Evolutionary conservation across 129 eudicot genomes (phyloP), one percentile per base, ranked within the genome.

Genomic region (Centrapalus pauciflorus): DNA sequence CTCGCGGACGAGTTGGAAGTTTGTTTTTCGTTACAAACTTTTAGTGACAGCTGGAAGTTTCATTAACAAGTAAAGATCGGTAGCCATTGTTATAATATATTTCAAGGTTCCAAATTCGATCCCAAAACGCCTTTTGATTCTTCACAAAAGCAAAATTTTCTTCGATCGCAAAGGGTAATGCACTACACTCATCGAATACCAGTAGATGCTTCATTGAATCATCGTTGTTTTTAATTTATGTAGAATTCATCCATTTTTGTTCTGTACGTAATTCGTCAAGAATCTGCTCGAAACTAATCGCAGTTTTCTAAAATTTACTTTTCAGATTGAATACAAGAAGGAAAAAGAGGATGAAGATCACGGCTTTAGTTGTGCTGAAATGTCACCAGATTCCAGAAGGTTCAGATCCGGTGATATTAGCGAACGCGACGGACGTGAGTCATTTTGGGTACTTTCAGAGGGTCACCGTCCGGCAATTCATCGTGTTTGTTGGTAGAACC

Each of bases 361-460:
- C 98, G 33, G 90, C 96, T 52, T 69, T 92, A 69, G 65, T 92
- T 46, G 95, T 92, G 13, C 51, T 92, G 45, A 85, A 81, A 71
- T 62, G 82, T 45, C 55, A 29, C 10, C 82, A 83, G 19, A 66
- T 75, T 2, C 69, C 79, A n/a, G 82, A 81, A 5, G 90, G 90
- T 9, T 73, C 95, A 17, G 85, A 88, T 75, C 96, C 95, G 74
- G 77, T 85, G 37, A 83, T 92, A 4, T 57, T 92, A 20, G 86
- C 87, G 4, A 88, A 88, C 67, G 90, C 95, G 3, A 72, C 74
- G 37, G 98, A 92, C 23, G 90, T 92, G 5, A 83, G 66, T 71
- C 85, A 83, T 49, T 88, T 92, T 45, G 96, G 98, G 33, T 92
- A 80, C 61, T 92, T 92, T 61, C 96, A 92, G 75, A 67, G 96